Base-by-base conservation (phyloP, 2,329 filamentous ascomycete species). In the Diplodia corticola region DNA sequence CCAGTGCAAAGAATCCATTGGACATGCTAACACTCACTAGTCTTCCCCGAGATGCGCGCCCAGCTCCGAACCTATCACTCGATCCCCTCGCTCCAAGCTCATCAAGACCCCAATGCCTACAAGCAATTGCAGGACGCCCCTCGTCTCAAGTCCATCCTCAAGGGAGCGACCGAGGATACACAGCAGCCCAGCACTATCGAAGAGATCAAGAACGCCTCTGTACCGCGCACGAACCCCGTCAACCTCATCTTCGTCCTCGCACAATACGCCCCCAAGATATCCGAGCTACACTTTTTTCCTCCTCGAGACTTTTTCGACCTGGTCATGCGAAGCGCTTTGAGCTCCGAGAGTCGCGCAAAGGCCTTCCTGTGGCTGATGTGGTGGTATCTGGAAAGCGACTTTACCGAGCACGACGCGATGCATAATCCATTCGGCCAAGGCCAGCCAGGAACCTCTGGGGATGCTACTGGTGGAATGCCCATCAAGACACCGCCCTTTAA, bases 41-140 rank as follows among this genome's bases (percentile, higher is more conserved):
- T 99, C 83, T 99, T 99, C 77, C 95, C 95, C 24, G 95, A 99
- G 78, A 99, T 99, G 95, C 91, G 95, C 79, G 95, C 95, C 33
- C 95, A 99, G 76, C 84, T 99, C 35, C 90, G 95, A 76, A 99
- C 95, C 40, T 99, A 99, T 80, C 95, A 99, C 77, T 94, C 95
- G 13, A 99, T 99, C 70, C 95, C 95, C 15, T 97, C 93, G 1
- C 84, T 99, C 6, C 95, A 99, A 80, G 94, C 94, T 53, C 91
- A 93, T 70, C 93, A 97, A 79, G 95, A 98, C 73, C 90, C 93
- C 12, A 94, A 95, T 71, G 93, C 94, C 64, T 98, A 99, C 84
- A 99, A 99, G 76, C 95, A 98, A 74, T 84, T 99, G 6, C 95
- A 99, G 78, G 95, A 99, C 80, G 95, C 95, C 1, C 95, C 95